Conservation (phyloP, 1,139 yeast species). For the Lodderomyces theae region DNA sequence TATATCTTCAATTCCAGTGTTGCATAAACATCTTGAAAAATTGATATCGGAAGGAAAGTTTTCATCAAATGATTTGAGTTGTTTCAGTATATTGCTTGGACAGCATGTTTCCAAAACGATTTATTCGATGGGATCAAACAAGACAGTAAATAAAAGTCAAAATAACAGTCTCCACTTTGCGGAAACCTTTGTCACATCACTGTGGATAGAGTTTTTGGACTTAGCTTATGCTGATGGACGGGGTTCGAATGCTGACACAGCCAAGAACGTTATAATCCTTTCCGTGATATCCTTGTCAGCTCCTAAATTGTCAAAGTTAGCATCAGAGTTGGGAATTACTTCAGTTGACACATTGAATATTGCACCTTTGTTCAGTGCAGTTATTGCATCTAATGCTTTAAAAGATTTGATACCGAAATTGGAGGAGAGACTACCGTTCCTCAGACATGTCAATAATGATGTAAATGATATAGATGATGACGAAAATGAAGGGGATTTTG, state of each 20-base stretch:
- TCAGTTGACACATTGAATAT: constrained; percentile 38
- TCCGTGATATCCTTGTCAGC: constrained; percentile 51
- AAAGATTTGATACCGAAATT: constrained; percentile 48
- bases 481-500: constrained; percentile 22
- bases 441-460: constrained; percentile 19
- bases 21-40: constrained; percentile 46
- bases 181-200: constrained; percentile 48
- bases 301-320: constrained; percentile 38
- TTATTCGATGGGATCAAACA: constrained; percentile 14
- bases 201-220: constrained; percentile 62
- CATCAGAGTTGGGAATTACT: constrained; percentile 42
- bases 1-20: constrained; percentile 40
- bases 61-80: constrained; percentile 38
- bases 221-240: constrained; percentile 53
- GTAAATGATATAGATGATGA: constrained; percentile 22
- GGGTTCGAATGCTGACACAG: constrained; percentile 45
- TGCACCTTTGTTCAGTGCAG: constrained; percentile 54
- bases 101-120: constrained; percentile 24
- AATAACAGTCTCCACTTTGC: constrained; percentile 29
- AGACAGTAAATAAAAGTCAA: constrained; percentile 15
- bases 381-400: constrained; percentile 46
- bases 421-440: constrained; percentile 44
- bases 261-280: constrained; percentile 50
- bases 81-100: constrained; percentile 45
- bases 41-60: constrained; percentile 46